Base-by-base conservation (phyloP, 2,329 filamentous ascomycete species). In the Pezicula carpinea region DNA sequence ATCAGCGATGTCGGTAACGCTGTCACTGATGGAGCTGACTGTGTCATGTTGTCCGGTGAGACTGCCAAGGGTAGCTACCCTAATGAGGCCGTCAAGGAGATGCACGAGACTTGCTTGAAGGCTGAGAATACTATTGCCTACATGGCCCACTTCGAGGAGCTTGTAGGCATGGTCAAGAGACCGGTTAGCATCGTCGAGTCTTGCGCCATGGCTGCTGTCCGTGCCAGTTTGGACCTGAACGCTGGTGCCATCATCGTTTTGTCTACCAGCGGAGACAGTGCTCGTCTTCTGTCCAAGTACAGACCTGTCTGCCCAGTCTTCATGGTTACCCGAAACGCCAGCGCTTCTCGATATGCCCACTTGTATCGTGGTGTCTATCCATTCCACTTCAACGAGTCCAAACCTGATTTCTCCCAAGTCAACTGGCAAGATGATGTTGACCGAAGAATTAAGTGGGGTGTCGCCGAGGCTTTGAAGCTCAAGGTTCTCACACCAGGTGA, bases 351-450 rank as follows among this genome's bases (percentile, higher is more conserved):
- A 72, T 97, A 93, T 71, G 87, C 83, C 58, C 93, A 99, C 71
- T 73, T 99, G 68, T 97, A 96, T 76, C 92, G 93, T 66, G 93
- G 93, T 61, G 92, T 99, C 53, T 99, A 96, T 68, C 93, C 93
- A 49, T 99, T 99, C 86, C 78, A 87, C 64, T 97, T 96, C 79
- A 81, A 85, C 45, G 87, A 96, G 76, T 72, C 75, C 62, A 97
- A 97, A 83, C 93, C 93, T 60, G 89, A 99, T 75, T 99, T 97
- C 73, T 80, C 79, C 68, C 81, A 86, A 70, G 82, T 86, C 64
- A 91, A 95, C 73, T 99, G 93, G 93, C 93, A 99, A 76, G 90
- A 97, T 77, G 92, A 99, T 71, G 93, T 99, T 60, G 93, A 99
- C 74, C 83, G 85, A 68, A 89, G 93, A 66, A 89, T 99, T 71